Percentiles rank a stretch among this genome's conserved stretches.
phyloP scores from a whole-genome alignment of 1,139 yeast genomes.

The Candida frijolesensis region DNA sequence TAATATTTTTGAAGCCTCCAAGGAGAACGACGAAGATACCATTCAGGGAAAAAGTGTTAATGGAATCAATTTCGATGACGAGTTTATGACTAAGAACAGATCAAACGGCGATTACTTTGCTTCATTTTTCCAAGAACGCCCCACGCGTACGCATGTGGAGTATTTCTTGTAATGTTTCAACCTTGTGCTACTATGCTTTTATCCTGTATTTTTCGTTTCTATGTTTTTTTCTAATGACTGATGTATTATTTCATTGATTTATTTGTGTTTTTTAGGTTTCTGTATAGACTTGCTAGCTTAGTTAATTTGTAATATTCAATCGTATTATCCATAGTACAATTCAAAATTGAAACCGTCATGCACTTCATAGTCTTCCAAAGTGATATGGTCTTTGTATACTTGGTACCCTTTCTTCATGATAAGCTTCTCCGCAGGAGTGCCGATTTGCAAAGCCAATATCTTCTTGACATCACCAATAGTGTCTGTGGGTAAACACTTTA shows the following conservation, averaged over 20 bases:
- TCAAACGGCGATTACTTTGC: slow-evolving; percentile 20
- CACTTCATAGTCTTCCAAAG: slow-evolving; percentile 89
- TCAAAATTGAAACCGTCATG: slow-evolving; percentile 90
- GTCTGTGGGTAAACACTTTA: slow-evolving; percentile 84
- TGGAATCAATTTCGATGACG: slow-evolving; percentile 28
- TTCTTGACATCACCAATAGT: slow-evolving; percentile 91
- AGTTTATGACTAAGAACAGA: slow-evolving; percentile 4
- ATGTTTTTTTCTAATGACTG: background rate
- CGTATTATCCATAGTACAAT: slow-evolving; percentile 62
- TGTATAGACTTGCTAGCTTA: slow-evolving; percentile 2
- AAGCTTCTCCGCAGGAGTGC: slow-evolving; percentile 66
- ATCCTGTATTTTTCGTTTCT: background rate
- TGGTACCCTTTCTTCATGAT: slow-evolving; percentile 77
- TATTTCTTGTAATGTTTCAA: slow-evolving; percentile 55
- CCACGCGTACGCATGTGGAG: slow-evolving; percentile 57
- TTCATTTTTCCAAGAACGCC: slow-evolving; percentile 24
- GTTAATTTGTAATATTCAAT: slow-evolving; percentile 8
- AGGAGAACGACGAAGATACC: slow-evolving; percentile 67
- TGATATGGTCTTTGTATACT: slow-evolving; percentile 83
- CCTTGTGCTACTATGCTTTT: too few relatives aligned
- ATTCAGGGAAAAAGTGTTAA: slow-evolving; percentile 43
- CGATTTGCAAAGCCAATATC: slow-evolving; percentile 79
- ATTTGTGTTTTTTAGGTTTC: background rate
- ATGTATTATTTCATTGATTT: slow-evolving; percentile 1
- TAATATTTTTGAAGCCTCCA: slow-evolving; percentile 96